These are phyloP conservation scores for Fremontodendron californicum DNA, from an alignment of 345 rosid genomes.

Conservation along the genomic window DNA sequence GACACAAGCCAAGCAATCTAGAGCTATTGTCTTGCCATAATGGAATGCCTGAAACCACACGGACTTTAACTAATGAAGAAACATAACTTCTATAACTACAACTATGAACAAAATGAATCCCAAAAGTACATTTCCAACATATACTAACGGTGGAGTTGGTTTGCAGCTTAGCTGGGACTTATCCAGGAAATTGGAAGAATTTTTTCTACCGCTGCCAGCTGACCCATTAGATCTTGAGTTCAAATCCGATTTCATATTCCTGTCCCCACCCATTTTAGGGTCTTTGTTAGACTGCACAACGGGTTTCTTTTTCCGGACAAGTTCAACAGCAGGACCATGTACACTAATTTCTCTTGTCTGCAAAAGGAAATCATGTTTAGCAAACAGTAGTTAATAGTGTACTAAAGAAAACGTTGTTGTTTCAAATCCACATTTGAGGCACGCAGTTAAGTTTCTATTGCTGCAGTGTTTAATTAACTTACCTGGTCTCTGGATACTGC, in stretches of 20 bases:
- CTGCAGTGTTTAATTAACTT: background rate
- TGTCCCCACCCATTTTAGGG: background rate
- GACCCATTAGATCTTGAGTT: background rate
- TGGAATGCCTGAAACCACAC: background rate
- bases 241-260: background rate
- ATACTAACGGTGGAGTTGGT: background rate
- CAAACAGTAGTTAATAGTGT: background rate
- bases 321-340: background rate
- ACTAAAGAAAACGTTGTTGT: background rate
- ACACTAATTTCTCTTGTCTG: slow-evolving; percentile 3
- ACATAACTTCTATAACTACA: background rate
- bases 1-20: background rate
- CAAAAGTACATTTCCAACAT: background rate
- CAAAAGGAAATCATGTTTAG: background rate
- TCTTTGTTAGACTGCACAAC: background rate
- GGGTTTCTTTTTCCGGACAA: background rate
- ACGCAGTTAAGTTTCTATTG: background rate
- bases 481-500: slow-evolving; percentile 9
- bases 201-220: background rate
- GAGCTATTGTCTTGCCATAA: background rate
- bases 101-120: background rate
- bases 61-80: background rate
- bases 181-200: background rate
- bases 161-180: background rate
- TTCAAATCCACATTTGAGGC: background rate